A percentile compares a stretch with the other conserved stretches of the same genome.
phyloP scores from a whole-genome alignment of 768 basidiomycete genomes.

The Mycena vitilis region DNA sequence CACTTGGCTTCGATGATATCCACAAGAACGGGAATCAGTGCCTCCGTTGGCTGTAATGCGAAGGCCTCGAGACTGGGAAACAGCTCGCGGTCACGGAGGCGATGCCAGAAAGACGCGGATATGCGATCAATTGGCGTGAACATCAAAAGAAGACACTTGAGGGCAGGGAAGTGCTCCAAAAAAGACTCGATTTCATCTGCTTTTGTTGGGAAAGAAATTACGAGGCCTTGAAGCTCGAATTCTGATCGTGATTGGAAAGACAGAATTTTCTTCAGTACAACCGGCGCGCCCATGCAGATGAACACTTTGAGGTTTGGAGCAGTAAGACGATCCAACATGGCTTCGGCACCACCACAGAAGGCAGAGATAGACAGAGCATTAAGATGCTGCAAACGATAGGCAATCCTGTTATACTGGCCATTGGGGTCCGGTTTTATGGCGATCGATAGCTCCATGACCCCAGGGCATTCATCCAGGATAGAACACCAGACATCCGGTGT shows the following conservation, averaged over 20 bases:
- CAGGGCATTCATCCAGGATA: slow-evolving; percentile 1
- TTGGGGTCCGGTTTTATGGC: slow-evolving; percentile 4
- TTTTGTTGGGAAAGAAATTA: background rate
- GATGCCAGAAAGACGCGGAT: slow-evolving; percentile 9
- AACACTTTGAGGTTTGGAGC: background rate
- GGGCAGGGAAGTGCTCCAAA: background rate
- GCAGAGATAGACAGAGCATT: slow-evolving; percentile 3
- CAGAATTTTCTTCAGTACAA: background rate
- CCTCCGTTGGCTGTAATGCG: slow-evolving; percentile 5
- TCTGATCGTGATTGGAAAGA: background rate
- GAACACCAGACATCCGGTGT: slow-evolving; percentile 8
- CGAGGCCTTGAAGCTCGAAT: too few relatives aligned
- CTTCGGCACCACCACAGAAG: slow-evolving; percentile 15
- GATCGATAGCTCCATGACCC: background rate
- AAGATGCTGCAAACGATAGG: too few relatives aligned
- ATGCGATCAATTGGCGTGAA: background rate
- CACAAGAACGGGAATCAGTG: background rate
- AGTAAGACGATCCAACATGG: slow-evolving; percentile 4
- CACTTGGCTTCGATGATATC: slow-evolving; percentile 18
- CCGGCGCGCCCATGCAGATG: background rate
- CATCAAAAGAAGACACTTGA: background rate
- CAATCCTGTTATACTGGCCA: too few relatives aligned
- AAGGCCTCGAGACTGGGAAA: background rate
- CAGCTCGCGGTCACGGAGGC: slow-evolving; percentile 3
- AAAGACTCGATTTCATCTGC: background rate